Evolutionary conservation across 2,329 filamentous ascomycete species (phyloP), one percentile per base, ranked within the genome.

Genomic region (Shiraia bambusicola): DNA sequence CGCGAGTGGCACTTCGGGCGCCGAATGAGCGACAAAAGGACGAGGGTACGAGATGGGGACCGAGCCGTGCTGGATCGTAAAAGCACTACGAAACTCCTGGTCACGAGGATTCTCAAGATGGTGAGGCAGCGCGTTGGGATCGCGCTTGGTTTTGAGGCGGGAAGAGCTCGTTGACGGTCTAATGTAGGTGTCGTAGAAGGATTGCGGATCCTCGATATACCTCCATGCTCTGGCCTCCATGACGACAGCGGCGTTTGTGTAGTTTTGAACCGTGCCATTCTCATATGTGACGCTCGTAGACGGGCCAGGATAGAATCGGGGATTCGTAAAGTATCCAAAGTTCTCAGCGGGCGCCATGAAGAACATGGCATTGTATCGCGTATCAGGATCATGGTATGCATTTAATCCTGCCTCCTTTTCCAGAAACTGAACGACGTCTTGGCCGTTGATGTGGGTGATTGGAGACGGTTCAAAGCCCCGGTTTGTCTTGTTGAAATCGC

Each of bases 361-460:
- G 43, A 73, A 70, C 43, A 72, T 52, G 27, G 54, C 45, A 35
- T 74, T 72, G 42, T 66, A 74, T 13, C 66, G 56, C 0, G 69
- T 61, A 42, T 74, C 70, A 2, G 67, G 68, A 27, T 74, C 71
- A 16, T 72, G 69, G 25, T 64, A 67, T 0, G 54, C 22, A n/a
- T 47, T 62, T 24, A 54, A 29, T 2, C 51, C 32, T 12, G 67
- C 58, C 32, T 67, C 61, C 9, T 63, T 52, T 8, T 63, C 49
- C 27, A 74, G 46, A 17, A 65, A 72, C 11, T 62, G 50, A 6
- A 57, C 43, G 1, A 62, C 66, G 34, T 67, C 60, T 30, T 62
- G 49, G 2, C 65, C 70, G 27, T 72, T 57, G 35, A 74, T 71
- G 14, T 63, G 50, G 0, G 54, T 61, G 7, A 74, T 47, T 0